These are phyloP conservation scores for Cercospora sp. DNA, from an alignment of 2,329 filamentous ascomycete species.

Conservation along the genomic window DNA sequence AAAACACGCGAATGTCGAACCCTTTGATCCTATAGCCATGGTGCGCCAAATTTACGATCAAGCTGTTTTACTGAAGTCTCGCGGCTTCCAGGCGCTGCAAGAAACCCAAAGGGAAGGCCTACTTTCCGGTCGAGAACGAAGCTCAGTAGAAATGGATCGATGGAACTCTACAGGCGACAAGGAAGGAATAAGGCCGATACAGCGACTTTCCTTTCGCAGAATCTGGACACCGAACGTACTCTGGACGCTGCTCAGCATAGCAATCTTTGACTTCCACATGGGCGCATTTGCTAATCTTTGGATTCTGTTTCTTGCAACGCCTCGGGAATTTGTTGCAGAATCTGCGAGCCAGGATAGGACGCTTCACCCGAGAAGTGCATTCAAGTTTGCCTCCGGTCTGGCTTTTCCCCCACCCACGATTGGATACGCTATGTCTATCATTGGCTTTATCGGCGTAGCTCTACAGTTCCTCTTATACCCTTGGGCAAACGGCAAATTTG, in stretches of 20 bases:
- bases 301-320: conserved; percentile 75
- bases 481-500: conserved; percentile 63
- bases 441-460: conserved; percentile 73
- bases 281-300: conserved; percentile 75
- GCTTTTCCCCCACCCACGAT: conserved; percentile 71
- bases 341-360: conserved; percentile 31
- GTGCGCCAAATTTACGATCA: conserved; percentile 26
- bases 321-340: conserved; percentile 51
- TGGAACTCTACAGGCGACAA: conserved; percentile 40
- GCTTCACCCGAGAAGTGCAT: conserved; percentile 43
- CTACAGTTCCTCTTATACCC: conserved; percentile 74
- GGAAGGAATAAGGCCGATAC: conserved; percentile 42
- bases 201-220: conserved; percentile 49
- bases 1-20: conserved; percentile 31
- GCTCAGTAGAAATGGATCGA: conserved; percentile 39
- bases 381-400: conserved; percentile 70
- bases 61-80: conserved; percentile 29
- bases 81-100: conserved; percentile 35
- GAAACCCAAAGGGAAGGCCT: conserved; percentile 36
- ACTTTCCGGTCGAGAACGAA: conserved; percentile 34
- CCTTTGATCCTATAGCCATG: conserved; percentile 32
- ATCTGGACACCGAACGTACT: conserved; percentile 58
- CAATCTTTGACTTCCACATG: conserved; percentile 71
- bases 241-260: conserved; percentile 62
- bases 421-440: conserved; percentile 74